Conservation (phyloP, 169 alveolate species). For the Plasmodium vinckei region DNA sequence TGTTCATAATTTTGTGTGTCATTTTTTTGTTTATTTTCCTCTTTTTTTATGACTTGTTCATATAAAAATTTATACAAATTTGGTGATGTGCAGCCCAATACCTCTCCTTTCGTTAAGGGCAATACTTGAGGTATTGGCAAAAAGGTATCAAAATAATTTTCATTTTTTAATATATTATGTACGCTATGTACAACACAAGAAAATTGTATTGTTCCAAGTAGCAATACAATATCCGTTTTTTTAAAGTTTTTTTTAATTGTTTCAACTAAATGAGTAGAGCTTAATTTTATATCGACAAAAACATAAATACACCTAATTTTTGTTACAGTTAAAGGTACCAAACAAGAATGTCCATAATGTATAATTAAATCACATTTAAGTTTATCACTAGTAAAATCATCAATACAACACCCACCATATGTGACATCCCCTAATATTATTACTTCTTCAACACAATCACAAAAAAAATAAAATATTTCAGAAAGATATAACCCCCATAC, state of each 20-base stretch:
- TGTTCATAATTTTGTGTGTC: background rate
- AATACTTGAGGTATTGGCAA: constrained; percentile 93
- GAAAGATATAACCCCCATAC: constrained; percentile 90
- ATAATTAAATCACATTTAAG: constrained; percentile 95
- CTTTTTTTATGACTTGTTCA: constrained; percentile 42
- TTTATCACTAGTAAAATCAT: constrained; percentile 95
- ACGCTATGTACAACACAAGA: constrained; percentile 83
- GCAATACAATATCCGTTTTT: constrained; percentile 82
- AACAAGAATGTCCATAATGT: constrained; percentile 99
- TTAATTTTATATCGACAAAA: constrained; percentile 96
- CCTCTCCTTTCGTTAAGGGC: constrained; percentile 98
- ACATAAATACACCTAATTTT: constrained; percentile 93
- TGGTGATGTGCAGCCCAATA: constrained; percentile 96
- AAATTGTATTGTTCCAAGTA: constrained; percentile 94
- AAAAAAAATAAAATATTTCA: constrained; percentile 92
- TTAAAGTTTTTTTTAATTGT: constrained; percentile 85
- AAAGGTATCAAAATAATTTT: constrained; percentile 78
- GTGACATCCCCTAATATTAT: constrained; percentile 93
- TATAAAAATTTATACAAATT: constrained; percentile 74
- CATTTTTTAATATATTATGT: constrained; percentile 73
- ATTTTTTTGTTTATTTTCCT: background rate
- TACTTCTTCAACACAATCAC: constrained; percentile 85
- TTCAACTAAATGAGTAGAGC: constrained; percentile 90
- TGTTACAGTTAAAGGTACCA: constrained; percentile 93
- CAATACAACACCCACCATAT: constrained; percentile 99